Base-by-base conservation (phyloP, 371 early-diverging fungal species). In the Chytridium lagenaria region DNA sequence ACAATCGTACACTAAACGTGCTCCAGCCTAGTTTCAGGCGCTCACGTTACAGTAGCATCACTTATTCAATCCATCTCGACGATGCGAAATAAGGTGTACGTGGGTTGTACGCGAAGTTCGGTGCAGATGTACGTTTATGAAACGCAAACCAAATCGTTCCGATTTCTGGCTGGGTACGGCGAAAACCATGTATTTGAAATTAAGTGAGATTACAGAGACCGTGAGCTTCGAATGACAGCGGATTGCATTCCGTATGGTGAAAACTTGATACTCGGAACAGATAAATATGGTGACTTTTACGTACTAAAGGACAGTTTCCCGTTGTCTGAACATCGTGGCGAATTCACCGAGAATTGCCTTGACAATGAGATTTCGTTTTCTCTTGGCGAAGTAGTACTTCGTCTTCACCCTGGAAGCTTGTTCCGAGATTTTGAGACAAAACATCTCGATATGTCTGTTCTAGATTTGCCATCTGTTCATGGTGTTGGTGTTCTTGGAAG, bases 21-120 rank as follows among this genome's bases (percentile, higher is more conserved):
- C n/a, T 37, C 23, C 37, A 81, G 81, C 34, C 69, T 81, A 28
- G 77, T 78, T 22, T 49, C 72, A 16, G 78, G 81, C 34, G 75
- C 78, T 0, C 34, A 50, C 28, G 40, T 71, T 7, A 61, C 66
- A n/a, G n/a, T 71, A 1, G 59, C 73, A 1, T 78, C 74, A 72
- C 77, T 77, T 0, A 78, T 81, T 23, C 74, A 77, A 39, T 73
- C 70, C 33, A 37, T 81, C 7, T 67, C 70, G 31, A 59, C 59
- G 1, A 52, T 26, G 5, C 75, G 78, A 1, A 72, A 65, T 2
- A 28, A 51, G 15, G 64, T 78, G 16, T 55, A 69, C 30, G 69
- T 81, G 12, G 78, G 75, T 2, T 73, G 73, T 1, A 39, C 70
- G 5, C 39, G 55, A 22, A 75, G 77, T 28, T 77, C 77, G 7